Evolutionary conservation across 164 flowering plant species (phyloP).

Genomic region (Vitis riparia): DNA sequence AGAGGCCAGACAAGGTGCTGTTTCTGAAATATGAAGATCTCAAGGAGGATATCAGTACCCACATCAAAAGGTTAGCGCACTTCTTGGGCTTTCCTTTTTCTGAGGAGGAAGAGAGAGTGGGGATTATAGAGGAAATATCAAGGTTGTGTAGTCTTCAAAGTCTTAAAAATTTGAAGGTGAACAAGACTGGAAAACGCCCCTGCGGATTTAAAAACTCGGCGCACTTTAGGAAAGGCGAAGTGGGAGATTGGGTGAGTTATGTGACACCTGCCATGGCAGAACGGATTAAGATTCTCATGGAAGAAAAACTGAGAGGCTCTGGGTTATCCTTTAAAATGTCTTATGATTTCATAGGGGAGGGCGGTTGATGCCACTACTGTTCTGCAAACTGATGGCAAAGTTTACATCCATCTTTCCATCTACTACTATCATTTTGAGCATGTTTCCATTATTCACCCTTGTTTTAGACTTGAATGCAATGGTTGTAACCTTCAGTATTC

Average conservation of each 20-base stretch:
- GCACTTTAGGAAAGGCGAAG: constrained; percentile 3
- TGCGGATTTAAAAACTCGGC: not conserved
- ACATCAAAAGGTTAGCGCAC: not conserved
- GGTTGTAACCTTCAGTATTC: too few relatives aligned
- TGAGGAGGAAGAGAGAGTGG: not conserved
- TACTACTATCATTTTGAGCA: too few relatives aligned
- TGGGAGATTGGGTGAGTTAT: constrained; percentile 1
- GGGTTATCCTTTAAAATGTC: too few relatives aligned
- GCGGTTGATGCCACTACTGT: too few relatives aligned
- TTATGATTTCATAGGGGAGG: too few relatives aligned
- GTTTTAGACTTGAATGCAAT: too few relatives aligned
- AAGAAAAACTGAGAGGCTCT: too few relatives aligned
- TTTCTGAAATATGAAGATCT: not conserved
- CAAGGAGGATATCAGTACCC: not conserved
- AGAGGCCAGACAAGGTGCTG: constrained; percentile 1
- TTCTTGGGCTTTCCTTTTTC: not conserved
- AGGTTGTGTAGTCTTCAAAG: constrained; percentile 1
- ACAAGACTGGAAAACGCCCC: not conserved
- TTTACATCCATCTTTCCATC: too few relatives aligned
- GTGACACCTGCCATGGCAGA: not conserved
- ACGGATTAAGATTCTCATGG: not conserved
- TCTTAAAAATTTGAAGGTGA: not conserved
- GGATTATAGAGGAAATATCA: not conserved
- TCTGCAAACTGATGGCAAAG: too few relatives aligned
- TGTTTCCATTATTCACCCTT: too few relatives aligned